These are phyloP conservation scores for Bertia moriformis DNA, from an alignment of 2,329 filamentous ascomycete species.

Conservation along the genomic window DNA sequence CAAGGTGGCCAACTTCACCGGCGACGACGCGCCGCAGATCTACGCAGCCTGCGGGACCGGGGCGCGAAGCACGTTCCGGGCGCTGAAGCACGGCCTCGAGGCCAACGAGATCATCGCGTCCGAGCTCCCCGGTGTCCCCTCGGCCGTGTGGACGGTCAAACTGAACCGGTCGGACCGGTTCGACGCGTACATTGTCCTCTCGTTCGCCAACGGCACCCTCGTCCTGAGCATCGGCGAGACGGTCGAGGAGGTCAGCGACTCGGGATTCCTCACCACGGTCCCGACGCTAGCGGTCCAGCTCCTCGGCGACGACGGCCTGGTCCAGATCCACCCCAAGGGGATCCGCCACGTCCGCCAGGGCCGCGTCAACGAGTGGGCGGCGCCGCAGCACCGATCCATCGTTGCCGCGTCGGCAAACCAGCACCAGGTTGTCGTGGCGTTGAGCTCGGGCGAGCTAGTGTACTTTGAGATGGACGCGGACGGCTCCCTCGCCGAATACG, in stretches of 20 bases:
- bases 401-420: conserved; percentile 92
- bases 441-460: conserved; percentile 91
- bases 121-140: conserved; percentile 74
- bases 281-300: conserved; percentile 86
- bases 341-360: conserved; percentile 83
- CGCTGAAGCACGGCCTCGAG: conserved; percentile 79
- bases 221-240: conserved; percentile 93
- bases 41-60: conserved; percentile 84
- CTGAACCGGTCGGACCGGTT: conserved; percentile 67
- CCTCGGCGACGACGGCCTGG: conserved; percentile 78
- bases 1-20: conserved; percentile 77
- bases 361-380: conserved; percentile 80
- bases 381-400: conserved; percentile 85
- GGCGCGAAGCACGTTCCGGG: conserved; percentile 78
- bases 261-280: conserved; percentile 76
- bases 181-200: conserved; percentile 91
- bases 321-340: conserved; percentile 93
- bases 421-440: conserved; percentile 78
- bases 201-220: conserved; percentile 76
- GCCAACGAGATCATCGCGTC: conserved; percentile 94
- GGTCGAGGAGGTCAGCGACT: conserved; percentile 88
- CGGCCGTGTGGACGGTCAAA: conserved; percentile 91
- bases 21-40: conserved; percentile 91
- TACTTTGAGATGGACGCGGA: conserved; percentile 97
- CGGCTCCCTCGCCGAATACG: conserved; percentile 80